phyloP scores from a whole-genome alignment of 805 yeast species.

The Wickerhamomyces subpelliculosus region DNA sequence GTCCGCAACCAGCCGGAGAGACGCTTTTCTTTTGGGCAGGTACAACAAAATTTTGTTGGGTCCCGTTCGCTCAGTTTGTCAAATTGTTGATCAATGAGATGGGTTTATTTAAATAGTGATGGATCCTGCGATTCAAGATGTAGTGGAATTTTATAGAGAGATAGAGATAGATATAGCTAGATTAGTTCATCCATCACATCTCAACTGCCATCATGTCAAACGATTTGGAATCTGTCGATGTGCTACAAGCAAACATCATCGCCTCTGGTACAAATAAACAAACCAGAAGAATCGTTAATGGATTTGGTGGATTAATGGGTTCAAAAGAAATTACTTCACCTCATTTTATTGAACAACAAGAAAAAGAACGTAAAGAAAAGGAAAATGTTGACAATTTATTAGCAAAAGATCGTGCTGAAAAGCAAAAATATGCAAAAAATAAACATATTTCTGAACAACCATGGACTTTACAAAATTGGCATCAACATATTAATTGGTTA shows the following conservation, averaged over 20 bases:
- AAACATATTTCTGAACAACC: slow-evolving; percentile 71
- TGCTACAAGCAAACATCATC: slow-evolving; percentile 64
- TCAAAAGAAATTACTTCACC: slow-evolving; percentile 64
- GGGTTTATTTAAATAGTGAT: too few species aligned
- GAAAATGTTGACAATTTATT: slow-evolving; percentile 40
- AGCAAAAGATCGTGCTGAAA: slow-evolving; percentile 35
- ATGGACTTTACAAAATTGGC: slow-evolving; percentile 70
- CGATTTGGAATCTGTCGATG: slow-evolving; percentile 38
- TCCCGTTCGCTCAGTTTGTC: too few species aligned
- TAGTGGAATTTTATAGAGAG: too few species aligned
- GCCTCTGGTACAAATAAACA: slow-evolving; percentile 79
- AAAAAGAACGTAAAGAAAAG: slow-evolving; percentile 44
- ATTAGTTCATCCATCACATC: neutral
- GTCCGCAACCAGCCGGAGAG: too few species aligned
- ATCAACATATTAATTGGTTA: slow-evolving; percentile 72
- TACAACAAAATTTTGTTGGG: too few species aligned
- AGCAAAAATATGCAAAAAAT: slow-evolving; percentile 29
- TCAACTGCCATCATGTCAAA: too few species aligned
- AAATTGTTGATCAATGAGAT: too few species aligned
- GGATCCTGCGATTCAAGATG: too few species aligned
- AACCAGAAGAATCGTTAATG: slow-evolving; percentile 67
- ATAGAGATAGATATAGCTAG: too few species aligned
- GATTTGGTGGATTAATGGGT: slow-evolving; percentile 78
- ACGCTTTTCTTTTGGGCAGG: too few species aligned
- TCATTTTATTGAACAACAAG: slow-evolving; percentile 51